Conservation (phyloP, 2,329 filamentous ascomycete species). For the Sporothrix brunneoviolacea region DNA sequence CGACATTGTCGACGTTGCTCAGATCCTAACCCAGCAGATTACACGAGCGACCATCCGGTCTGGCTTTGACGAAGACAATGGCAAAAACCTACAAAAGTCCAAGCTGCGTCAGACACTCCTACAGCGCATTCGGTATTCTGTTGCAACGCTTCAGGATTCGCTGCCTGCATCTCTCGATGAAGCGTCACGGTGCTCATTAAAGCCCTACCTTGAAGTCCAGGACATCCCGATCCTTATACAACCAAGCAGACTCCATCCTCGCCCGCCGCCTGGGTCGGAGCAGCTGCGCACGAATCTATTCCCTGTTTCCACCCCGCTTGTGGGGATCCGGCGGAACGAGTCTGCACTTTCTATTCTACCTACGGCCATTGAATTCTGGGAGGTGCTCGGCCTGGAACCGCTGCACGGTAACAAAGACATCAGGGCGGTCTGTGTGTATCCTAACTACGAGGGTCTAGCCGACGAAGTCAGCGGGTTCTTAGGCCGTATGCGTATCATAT, state of each 20-base stretch:
- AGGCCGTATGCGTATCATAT: constrained; percentile 60
- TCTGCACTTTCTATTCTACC: constrained; percentile 66
- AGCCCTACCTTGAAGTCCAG: constrained; percentile 49
- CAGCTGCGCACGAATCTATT: constrained; percentile 49
- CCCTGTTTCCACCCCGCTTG: constrained; percentile 59
- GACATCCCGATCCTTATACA: constrained; percentile 50
- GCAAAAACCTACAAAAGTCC: constrained; percentile 23
- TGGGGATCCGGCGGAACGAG: constrained; percentile 66
- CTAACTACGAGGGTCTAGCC: constrained; percentile 55
- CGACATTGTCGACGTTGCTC: constrained; percentile 59
- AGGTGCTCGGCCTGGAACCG: constrained; percentile 68
- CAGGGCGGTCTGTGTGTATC: constrained; percentile 63
- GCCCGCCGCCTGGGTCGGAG: constrained; percentile 40
- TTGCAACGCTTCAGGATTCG: constrained; percentile 40
- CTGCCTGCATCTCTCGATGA: constrained; percentile 40
- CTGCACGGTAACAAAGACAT: constrained; percentile 66
- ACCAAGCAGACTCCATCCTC: constrained; percentile 45
- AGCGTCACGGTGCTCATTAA: constrained; percentile 36
- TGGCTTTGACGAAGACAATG: constrained; percentile 29
- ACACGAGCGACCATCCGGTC: constrained; percentile 26
- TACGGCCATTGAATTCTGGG: constrained; percentile 72
- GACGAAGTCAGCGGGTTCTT: constrained; percentile 59
- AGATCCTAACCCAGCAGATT: constrained; percentile 66
- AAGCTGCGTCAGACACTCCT: constrained; percentile 37
- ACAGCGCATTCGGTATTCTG: constrained; percentile 39